These are phyloP conservation scores for Lactarius deliciosus DNA, from an alignment of 768 basidiomycete genomes.

Conservation along the genomic window DNA sequence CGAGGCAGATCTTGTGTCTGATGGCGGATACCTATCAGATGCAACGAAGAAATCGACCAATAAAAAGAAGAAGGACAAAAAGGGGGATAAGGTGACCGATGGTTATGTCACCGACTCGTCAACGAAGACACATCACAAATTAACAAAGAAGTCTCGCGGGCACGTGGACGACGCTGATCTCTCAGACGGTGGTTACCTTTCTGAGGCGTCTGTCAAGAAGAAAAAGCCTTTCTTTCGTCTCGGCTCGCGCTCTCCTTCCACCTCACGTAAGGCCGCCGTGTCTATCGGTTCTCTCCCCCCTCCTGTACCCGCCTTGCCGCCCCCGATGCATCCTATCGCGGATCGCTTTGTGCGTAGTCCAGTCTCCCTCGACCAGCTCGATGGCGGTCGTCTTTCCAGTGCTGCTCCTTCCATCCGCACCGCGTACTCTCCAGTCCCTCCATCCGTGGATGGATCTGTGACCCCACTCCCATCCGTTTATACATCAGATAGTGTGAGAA, in stretches of 20 bases:
- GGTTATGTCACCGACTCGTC: constrained; percentile 11
- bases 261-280: constrained; percentile 14
- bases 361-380: neutral
- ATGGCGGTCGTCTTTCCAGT: neutral
- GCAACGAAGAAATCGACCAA: constrained; percentile 18
- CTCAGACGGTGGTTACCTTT: constrained; percentile 37
- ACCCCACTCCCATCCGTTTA: neutral
- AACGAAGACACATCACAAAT: constrained; percentile 8
- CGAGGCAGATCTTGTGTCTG: constrained; percentile 36
- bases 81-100: constrained; percentile 24
- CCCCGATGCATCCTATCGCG: constrained; percentile 12
- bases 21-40: constrained; percentile 35
- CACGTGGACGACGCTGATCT: constrained; percentile 30
- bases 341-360: constrained; percentile 16
- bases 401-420: neutral
- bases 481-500: neutral
- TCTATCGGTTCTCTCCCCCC: constrained; percentile 5
- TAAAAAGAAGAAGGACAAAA: constrained; percentile 29
- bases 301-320: constrained; percentile 25
- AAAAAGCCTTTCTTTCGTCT: constrained; percentile 32
- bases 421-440: constrained; percentile 3
- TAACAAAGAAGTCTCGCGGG: constrained; percentile 27
- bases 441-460: neutral
- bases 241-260: constrained; percentile 20
- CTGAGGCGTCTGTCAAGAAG: constrained; percentile 36